Evolutionary conservation across 2,329 filamentous ascomycete genomes (phyloP).

Genomic region (Pseudogymnoascus sp.): DNA sequence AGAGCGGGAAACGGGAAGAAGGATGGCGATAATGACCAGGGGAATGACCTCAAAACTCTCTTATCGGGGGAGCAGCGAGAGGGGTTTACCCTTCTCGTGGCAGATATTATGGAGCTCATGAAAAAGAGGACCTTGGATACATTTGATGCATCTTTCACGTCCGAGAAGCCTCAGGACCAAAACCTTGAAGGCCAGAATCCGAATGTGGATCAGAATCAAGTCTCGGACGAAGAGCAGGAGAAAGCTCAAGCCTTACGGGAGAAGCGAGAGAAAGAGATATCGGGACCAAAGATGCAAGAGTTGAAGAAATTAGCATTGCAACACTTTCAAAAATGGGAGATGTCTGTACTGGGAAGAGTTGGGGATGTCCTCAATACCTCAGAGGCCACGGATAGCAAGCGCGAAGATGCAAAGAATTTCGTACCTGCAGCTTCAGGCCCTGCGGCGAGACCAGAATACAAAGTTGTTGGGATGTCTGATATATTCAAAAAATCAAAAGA

Average conservation of each 20-base stretch:
- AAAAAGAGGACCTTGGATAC: constrained; percentile 41
- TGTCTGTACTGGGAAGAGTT: constrained; percentile 58
- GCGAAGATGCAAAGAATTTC: constrained; percentile 23
- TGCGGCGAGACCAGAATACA: constrained; percentile 17
- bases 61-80: constrained; percentile 24
- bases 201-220: constrained; percentile 22
- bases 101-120: constrained; percentile 46
- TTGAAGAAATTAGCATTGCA: constrained; percentile 60
- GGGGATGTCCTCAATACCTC: constrained; percentile 56
- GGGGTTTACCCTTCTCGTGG: constrained; percentile 44
- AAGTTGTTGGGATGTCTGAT: constrained; percentile 22
- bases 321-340: constrained; percentile 76
- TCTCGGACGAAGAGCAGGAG: constrained; percentile 22
- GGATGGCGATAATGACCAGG: constrained; percentile 13
- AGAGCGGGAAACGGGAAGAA: background rate
- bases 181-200: constrained; percentile 31
- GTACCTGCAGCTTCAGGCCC: constrained; percentile 17
- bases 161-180: constrained; percentile 23
- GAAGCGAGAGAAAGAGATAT: constrained; percentile 40
- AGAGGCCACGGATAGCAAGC: constrained; percentile 29
- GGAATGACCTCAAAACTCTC: constrained; percentile 24
- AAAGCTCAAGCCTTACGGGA: constrained; percentile 25
- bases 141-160: constrained; percentile 35
- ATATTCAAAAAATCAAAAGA: background rate
- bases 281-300: constrained; percentile 45